Base-by-base conservation (phyloP, 176 grass and related monocot genomes). In the Dactylis glomerata region DNA sequence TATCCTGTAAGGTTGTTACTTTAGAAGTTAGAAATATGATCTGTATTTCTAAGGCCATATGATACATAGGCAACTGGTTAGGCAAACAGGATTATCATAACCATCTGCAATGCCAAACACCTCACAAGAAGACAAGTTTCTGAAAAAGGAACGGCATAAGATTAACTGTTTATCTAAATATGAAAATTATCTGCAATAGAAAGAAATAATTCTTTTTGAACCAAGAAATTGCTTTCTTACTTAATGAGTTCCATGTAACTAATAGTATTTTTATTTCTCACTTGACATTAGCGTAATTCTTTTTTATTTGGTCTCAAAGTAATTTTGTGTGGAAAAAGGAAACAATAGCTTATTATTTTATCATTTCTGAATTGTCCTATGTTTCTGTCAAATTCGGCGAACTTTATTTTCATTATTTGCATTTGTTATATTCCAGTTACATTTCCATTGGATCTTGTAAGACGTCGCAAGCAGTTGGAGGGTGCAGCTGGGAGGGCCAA, bases 371-470 rank as follows among this genome's bases (percentile, higher is more conserved):
- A 50, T 41, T 64, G 42, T 70, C 23, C 11, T 36, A 65, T 70
- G 40, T 41, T 54, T 52, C 6, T 44, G 64, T 77, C 34, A 36
- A 50, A 76, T 13, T 49, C 17, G 41, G 49, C 67, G 58, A 82
- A 87, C 7, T 15, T 82, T 24, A 14, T 44, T 58, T 32, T 84
- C 75, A 51, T 69, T 1, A 62, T 80, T 16, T 47, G 31, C 3
- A 6, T 70, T 69, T 34, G 55, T 59, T 33, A 46, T 82, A 10
- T 90, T 85, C 67, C 89, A 98, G 96, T 89, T 77, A 95, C 96
- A 64, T 98, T 98, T 85, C 93, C 93, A 0, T 81, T 98, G 82
- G 96, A 98, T 67, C 91, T 98, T 51, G 96, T 98, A 68, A 89
- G 96, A 63, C 89, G 91, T 33, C 87, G 93, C 84, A 98, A 87